Base-by-base conservation (phyloP, 2,329 filamentous ascomycete species). In the Arthrobotrys musiformis region DNA sequence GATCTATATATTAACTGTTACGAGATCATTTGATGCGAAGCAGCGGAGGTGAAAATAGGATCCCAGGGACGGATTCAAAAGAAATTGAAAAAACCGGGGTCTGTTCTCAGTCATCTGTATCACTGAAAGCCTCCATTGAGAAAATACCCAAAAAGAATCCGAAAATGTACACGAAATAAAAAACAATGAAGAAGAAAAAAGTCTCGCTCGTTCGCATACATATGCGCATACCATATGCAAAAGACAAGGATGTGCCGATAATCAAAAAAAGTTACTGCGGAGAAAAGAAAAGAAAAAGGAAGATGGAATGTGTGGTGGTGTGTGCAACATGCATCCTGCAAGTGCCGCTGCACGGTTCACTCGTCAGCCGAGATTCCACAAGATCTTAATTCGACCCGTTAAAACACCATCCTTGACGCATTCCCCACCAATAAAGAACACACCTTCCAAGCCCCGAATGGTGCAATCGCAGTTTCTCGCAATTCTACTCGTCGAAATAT, bases 401-500 rank as follows among this genome's bases (percentile, higher is more conserved):
- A 54, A 54, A 54, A 54, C 50, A n/a, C 52, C 42, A 46, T n/a
- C n/a, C n/a, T n/a, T n/a, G n/a, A n/a, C n/a, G n/a, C n/a, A n/a
- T 7, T 46, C 42, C 42, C 42, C 42, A 22, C 33, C 4, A 9
- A 48, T 9, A 40, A 50, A 35, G 19, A 24, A 28, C 44, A 50
- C 68, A 72, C 58, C 68, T 64, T 72, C 35, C 35, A 64, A 58
- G 58, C 68, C 58, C 56, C 33, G 58, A 64, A 72, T 72, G 68
- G 40, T 72, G 68, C 54, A 19, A 72, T 72, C 37, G 54, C 33
- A 19, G 4, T 15, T 58, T 58, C 54, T 58, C 54, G 54, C 54
- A 40, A 58, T 19, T 4, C 54, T 58, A 58, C 54, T 58, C 54
- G 54, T 58, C 54, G 54, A 58, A 40, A 40, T 33, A 11, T 7